A percentile compares a stretch with the other conserved stretches of the same genome.
Evolutionary conservation across 2,329 filamentous ascomycete species (phyloP).

Genomic region (Fusarium sp.): DNA sequence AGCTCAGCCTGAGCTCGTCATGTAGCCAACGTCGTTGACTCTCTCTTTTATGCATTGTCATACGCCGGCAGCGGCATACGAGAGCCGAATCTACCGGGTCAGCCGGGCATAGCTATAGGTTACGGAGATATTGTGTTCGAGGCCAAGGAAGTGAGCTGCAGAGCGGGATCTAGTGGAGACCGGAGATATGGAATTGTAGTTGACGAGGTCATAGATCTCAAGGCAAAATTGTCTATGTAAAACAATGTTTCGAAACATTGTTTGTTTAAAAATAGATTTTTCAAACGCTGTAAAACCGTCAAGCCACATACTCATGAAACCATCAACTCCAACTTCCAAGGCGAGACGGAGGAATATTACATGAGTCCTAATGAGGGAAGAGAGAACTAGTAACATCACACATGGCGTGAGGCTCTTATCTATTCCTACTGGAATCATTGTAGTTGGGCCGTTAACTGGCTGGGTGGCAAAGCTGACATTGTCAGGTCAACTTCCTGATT

Average conservation of each 20-base stretch:
- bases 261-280: neutral
- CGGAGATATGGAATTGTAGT: neutral
- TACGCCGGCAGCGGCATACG: neutral
- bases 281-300: neutral
- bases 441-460: constrained; percentile 5
- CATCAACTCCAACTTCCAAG: neutral
- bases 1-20: neutral
- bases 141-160: neutral
- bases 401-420: neutral
- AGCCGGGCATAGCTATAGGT: neutral
- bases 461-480: neutral
- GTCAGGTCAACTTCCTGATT: neutral
- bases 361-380: neutral
- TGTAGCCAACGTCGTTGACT: neutral
- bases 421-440: neutral
- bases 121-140: neutral
- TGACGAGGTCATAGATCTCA: neutral
- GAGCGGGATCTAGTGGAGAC: neutral
- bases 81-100: constrained; percentile 8
- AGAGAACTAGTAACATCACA: neutral
- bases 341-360: neutral
- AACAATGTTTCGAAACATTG: neutral
- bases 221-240: neutral
- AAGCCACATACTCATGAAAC: neutral
- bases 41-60: neutral